Evolutionary conservation across 2,329 filamentous ascomycete genomes (phyloP).

Genomic region (Aspergillus texensis): DNA sequence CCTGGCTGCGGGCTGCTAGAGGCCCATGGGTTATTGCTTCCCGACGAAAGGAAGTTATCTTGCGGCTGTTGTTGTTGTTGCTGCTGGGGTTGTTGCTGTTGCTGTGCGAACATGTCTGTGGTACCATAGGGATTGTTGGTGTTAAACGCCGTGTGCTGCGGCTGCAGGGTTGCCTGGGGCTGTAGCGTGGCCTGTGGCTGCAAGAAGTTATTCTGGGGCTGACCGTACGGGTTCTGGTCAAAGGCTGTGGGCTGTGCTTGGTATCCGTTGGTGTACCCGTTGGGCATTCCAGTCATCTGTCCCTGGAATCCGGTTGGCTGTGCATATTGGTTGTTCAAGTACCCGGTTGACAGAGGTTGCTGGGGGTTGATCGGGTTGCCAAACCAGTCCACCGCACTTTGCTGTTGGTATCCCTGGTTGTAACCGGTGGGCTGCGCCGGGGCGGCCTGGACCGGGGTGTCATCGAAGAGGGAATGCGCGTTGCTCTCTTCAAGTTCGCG

Average conservation of each 20-base stretch:
- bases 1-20: slow-evolving; percentile 59
- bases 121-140: slow-evolving; percentile 60
- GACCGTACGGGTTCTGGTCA: slow-evolving; percentile 57
- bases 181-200: slow-evolving; percentile 57
- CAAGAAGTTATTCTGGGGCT: slow-evolving; percentile 46
- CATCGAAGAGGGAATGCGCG: slow-evolving; percentile 84
- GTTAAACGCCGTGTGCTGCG: slow-evolving; percentile 63
- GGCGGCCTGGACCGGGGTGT: slow-evolving; percentile 63
- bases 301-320: slow-evolving; percentile 74
- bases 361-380: slow-evolving; percentile 89
- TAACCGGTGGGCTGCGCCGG: slow-evolving; percentile 83
- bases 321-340: slow-evolving; percentile 67
- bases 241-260: slow-evolving; percentile 69
- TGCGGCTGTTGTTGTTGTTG: slow-evolving; percentile 50
- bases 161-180: slow-evolving; percentile 59
- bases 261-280: slow-evolving; percentile 72
- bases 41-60: slow-evolving; percentile 69
- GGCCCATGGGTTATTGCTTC: slow-evolving; percentile 95
- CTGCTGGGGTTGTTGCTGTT: slow-evolving; percentile 53
- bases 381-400: slow-evolving; percentile 94
- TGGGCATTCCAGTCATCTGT: slow-evolving; percentile 67
- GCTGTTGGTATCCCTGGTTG: slow-evolving; percentile 97
- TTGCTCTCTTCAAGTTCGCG: slow-evolving; percentile 86
- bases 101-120: slow-evolving; percentile 51
- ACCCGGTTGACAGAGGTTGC: slow-evolving; percentile 68